A percentile compares a stretch with the other conserved stretches of the same genome.
phyloP scores from a whole-genome alignment of 345 rosid genomes.

The Mangifera indica region DNA sequence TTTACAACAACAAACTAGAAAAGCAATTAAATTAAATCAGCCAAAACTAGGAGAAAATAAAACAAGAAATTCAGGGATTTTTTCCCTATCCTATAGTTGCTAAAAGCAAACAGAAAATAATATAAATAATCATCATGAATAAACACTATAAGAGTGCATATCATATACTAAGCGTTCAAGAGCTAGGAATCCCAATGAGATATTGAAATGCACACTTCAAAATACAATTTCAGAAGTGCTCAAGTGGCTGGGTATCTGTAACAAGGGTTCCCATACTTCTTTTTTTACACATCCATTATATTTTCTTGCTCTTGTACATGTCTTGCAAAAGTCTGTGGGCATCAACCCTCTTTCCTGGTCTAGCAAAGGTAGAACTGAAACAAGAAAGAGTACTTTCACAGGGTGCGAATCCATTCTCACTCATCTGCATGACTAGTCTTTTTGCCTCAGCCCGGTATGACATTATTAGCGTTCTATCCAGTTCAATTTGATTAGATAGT shows the following conservation, averaged over 20 bases:
- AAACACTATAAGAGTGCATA: neutral
- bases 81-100: neutral
- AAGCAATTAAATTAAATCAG: no score
- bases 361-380: constrained; percentile 63
- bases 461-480: constrained; percentile 47
- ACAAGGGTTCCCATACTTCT: neutral
- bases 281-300: constrained; percentile 14
- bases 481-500: constrained; percentile 47
- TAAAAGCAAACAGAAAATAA: neutral
- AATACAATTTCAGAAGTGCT: neutral
- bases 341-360: constrained; percentile 57
- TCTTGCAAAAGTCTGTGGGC: constrained; percentile 51
- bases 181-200: neutral
- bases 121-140: neutral
- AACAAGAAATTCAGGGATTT: no score
- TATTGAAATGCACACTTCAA: neutral
- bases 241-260: neutral
- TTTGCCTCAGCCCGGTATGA: constrained; percentile 59
- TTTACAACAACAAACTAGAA: no score
- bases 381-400: constrained; percentile 53
- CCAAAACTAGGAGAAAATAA: no score
- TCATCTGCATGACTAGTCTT: constrained; percentile 60
- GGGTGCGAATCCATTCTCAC: constrained; percentile 60
- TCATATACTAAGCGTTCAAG: constrained; percentile 9
- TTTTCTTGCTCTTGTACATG: constrained; percentile 42